A percentile compares a stretch with the other conserved stretches of the same genome.
phyloP scores from a whole-genome alignment of 139 green algal species.

The Micractinium conductrix region DNA sequence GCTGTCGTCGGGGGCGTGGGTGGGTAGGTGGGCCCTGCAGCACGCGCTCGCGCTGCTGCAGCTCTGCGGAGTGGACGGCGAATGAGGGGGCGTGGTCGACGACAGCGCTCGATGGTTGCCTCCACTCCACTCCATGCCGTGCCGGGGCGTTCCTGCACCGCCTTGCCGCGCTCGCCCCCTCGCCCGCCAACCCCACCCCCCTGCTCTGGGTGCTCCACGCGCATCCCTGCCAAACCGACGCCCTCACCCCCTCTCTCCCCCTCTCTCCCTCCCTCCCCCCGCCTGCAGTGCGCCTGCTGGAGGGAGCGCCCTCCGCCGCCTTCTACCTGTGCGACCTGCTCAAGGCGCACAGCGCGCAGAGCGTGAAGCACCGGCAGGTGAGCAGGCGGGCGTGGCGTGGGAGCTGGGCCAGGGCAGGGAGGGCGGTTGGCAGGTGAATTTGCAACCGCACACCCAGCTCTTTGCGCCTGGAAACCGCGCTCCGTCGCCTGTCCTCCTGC shows the following conservation, averaged over 20 bases:
- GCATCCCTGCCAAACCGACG: no score
- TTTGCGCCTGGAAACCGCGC: no score
- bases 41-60: no score
- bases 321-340: slow-evolving; percentile 44
- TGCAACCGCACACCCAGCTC: background rate
- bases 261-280: background rate
- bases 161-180: background rate
- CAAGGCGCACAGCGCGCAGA: slow-evolving; percentile 44
- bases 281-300: slow-evolving; percentile 19
- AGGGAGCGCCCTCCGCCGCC: background rate
- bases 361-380: slow-evolving; percentile 62
- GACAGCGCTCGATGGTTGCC: no score
- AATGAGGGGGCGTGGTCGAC: no score
- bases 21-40: no score
- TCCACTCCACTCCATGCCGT: no score
- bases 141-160: no score
- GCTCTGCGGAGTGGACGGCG: no score
- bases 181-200: background rate
- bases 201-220: background rate
- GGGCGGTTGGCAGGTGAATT: background rate
- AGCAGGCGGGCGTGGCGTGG: slow-evolving; percentile 1
- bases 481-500: no score
- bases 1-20: no score
- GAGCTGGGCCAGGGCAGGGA: no score
- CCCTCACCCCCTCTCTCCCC: background rate